These are phyloP conservation scores for Trichoderma oligosporum DNA, from an alignment of 2,329 filamentous ascomycete species.

Conservation along the genomic window DNA sequence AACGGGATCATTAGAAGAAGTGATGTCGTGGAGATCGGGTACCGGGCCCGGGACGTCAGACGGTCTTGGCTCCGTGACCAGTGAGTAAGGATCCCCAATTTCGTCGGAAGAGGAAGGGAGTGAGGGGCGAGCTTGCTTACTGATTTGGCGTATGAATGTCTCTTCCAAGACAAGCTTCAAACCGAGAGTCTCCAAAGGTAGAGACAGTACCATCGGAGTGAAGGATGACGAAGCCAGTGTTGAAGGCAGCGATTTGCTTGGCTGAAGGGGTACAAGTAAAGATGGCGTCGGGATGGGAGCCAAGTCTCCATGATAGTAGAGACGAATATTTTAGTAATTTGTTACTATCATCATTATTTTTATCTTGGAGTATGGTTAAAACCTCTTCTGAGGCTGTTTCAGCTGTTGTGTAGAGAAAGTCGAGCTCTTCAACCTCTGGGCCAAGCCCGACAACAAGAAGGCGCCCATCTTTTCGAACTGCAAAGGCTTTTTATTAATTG, in stretches of 20 bases:
- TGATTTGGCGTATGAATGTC: constrained; percentile 35
- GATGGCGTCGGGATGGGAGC: background rate
- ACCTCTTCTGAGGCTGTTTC: constrained; percentile 23
- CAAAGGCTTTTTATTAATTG: constrained; percentile 7
- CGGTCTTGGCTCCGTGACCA: constrained; percentile 32
- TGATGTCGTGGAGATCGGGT: constrained; percentile 48
- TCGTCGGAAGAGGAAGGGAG: background rate
- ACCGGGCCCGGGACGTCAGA: constrained; percentile 46
- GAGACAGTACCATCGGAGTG: constrained; percentile 43
- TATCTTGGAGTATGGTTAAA: constrained; percentile 7
- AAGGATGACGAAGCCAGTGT: constrained; percentile 48
- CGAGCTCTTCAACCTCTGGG: constrained; percentile 3
- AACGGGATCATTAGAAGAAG: constrained; percentile 42
- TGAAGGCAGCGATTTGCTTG: constrained; percentile 44
- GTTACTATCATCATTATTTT: background rate
- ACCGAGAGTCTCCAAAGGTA: constrained; percentile 58
- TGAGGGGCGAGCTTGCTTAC: constrained; percentile 27
- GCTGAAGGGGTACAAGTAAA: constrained; percentile 30
- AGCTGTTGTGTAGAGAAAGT: constrained; percentile 10
- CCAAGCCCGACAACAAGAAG: constrained; percentile 26
- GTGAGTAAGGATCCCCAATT: background rate
- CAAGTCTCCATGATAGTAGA: constrained; percentile 21
- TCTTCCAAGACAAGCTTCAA: constrained; percentile 54
- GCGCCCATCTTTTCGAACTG: constrained; percentile 24
- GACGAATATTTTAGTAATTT: constrained; percentile 26